These are phyloP conservation scores for Russula emetica DNA, from an alignment of 768 basidiomycete genomes.

Conservation along the genomic window DNA sequence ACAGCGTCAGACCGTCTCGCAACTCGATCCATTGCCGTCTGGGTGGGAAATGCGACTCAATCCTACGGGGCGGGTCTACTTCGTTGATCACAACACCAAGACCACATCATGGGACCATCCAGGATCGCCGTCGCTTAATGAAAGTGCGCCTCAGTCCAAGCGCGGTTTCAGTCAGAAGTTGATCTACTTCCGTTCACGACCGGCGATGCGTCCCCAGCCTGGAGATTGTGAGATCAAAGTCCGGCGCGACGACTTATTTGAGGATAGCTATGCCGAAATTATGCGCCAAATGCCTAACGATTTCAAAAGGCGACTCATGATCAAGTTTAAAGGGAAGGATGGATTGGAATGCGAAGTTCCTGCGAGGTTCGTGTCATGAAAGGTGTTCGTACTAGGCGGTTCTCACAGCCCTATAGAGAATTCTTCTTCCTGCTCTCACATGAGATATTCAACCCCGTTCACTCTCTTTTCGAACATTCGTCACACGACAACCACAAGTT, in stretches of 20 bases:
- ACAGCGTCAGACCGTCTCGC: slow-evolving; percentile 93
- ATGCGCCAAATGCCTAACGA: slow-evolving; percentile 99
- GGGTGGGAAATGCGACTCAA: slow-evolving; percentile 99
- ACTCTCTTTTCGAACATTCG: slow-evolving; percentile 98
- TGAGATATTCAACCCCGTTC: slow-evolving; percentile 99
- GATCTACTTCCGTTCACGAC: slow-evolving; percentile 98
- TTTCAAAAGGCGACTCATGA: slow-evolving; percentile 97
- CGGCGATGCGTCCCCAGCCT: slow-evolving; percentile 95
- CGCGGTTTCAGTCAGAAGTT: slow-evolving; percentile 98
- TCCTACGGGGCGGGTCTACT: slow-evolving; percentile 95
- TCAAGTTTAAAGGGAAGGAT: slow-evolving; percentile 99
- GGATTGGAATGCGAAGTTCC: slow-evolving; percentile 98
- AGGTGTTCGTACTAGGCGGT: slow-evolving; percentile 6
- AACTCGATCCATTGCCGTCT: slow-evolving; percentile 92
- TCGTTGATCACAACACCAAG: slow-evolving; percentile 99
- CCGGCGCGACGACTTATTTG: slow-evolving; percentile 95
- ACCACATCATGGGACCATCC: slow-evolving; percentile 99
- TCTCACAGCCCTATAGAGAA: slow-evolving; percentile 54
- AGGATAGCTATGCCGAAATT: slow-evolving; percentile 98
- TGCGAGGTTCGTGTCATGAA: slow-evolving; percentile 61
- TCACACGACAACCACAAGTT: slow-evolving; percentile 99
- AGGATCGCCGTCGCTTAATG: slow-evolving; percentile 87
- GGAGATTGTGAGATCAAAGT: slow-evolving; percentile 99
- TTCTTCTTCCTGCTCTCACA: slow-evolving; percentile 99
- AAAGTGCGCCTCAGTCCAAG: slow-evolving; percentile 99